These are phyloP conservation scores for Skeletonema tropicum DNA, from an alignment of 108 stramenopile genomes.

Conservation along the genomic window DNA sequence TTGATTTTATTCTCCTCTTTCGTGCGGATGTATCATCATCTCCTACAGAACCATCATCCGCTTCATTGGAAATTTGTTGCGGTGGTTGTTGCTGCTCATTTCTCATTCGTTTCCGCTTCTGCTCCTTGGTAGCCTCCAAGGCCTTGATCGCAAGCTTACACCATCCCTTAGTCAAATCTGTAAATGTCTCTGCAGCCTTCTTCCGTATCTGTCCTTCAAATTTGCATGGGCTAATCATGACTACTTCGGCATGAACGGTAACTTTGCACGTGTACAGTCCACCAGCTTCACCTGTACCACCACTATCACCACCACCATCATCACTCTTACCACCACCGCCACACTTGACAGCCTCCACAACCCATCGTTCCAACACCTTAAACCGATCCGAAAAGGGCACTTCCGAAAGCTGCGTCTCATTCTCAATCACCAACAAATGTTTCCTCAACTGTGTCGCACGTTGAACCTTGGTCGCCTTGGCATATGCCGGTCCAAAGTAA, in stretches of 20 bases:
- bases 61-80: not conserved
- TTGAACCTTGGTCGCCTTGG: slow-evolving; percentile 74
- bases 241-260: slow-evolving; percentile 54
- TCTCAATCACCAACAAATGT: slow-evolving; percentile 67
- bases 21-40: no score
- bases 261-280: slow-evolving; percentile 31
- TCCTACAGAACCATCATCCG: no score
- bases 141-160: slow-evolving; percentile 68
- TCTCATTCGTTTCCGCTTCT: slow-evolving; percentile 44
- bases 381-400: slow-evolving; percentile 82
- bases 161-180: slow-evolving; percentile 69
- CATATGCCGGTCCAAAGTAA: slow-evolving; percentile 83
- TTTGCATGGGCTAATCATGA: slow-evolving; percentile 63
- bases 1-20: not conserved
- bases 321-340: slow-evolving; percentile 11
- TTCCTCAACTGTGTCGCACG: slow-evolving; percentile 56
- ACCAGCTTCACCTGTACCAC: no score
- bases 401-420: slow-evolving; percentile 62
- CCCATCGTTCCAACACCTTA: slow-evolving; percentile 79
- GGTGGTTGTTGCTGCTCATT: not conserved
- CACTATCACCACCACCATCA: not conserved
- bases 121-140: slow-evolving; percentile 61
- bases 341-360: slow-evolving; percentile 52
- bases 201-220: slow-evolving; percentile 70
- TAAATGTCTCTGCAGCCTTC: slow-evolving; percentile 63